A percentile compares a stretch with the other conserved stretches of the same genome.
Conservation (phyloP, 805 yeast species). For the Saturnispora dispora region DNA sequence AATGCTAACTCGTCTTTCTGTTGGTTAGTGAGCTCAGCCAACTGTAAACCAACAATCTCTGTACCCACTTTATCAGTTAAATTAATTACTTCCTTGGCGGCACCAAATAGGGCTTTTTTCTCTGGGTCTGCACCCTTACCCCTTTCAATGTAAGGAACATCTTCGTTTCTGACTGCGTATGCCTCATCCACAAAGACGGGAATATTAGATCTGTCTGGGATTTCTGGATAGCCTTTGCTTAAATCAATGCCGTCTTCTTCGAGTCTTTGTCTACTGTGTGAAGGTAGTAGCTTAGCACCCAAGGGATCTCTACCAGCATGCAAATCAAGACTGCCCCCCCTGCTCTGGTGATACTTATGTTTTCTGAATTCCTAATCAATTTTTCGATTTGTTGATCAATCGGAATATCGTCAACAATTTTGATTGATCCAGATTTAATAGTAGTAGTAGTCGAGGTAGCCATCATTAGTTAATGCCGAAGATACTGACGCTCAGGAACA, state of each 20-base stretch:
- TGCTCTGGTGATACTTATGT: slow-evolving; percentile 7
- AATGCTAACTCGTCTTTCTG: slow-evolving; percentile 41
- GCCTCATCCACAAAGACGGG: slow-evolving; percentile 35
- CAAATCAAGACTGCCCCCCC: slow-evolving; percentile 6
- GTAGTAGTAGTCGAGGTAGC: neutral
- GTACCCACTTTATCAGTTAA: neutral
- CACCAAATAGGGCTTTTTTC: neutral
- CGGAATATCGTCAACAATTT: slow-evolving; percentile 5
- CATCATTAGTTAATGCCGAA: neutral
- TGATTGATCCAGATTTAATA: neutral
- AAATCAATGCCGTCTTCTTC: slow-evolving; percentile 30
- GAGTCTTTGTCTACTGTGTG: slow-evolving; percentile 22
- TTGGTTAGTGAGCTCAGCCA: slow-evolving; percentile 33
- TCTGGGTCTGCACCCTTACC: too few species aligned
- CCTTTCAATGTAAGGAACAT: slow-evolving; percentile 26
- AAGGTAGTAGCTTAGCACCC: slow-evolving; percentile 22
- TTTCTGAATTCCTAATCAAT: slow-evolving; percentile 8
- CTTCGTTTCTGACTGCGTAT: slow-evolving; percentile 26
- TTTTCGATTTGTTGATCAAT: slow-evolving; percentile 12
- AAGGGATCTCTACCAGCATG: slow-evolving; percentile 6
- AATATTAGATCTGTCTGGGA: slow-evolving; percentile 25
- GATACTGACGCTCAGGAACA: neutral
- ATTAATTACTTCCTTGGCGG: neutral
- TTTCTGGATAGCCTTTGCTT: slow-evolving; percentile 31
- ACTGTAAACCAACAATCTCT: too few species aligned